Evolutionary conservation across 106 monocot genomes (phyloP), one percentile per base, ranked within the genome.

Genomic region (Acanthochlamys bracteata): DNA sequence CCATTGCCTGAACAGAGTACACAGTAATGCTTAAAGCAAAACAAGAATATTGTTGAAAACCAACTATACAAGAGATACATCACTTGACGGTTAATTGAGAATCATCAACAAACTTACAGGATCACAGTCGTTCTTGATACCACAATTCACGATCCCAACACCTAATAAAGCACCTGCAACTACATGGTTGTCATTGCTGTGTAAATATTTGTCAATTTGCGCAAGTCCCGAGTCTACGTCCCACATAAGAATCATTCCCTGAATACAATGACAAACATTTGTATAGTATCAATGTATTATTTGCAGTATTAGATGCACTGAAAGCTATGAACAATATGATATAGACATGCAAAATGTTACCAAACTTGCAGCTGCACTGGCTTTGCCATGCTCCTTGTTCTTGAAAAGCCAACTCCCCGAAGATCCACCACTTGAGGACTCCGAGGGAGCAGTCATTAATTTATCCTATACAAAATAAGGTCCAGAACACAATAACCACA

Each of bases 211-310:
- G 64, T 98, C 91, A 43, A 98, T 85, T 83, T 98, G 91, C 14
- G 92, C 55, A 40, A 98, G 78, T 14, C 96, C 96, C 55, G 83
- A 85, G 68, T 96, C 91, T 55, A 91, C 82, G 73, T 96, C 91
- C 96, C 96, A 96, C 46, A 96, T 80, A 19, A 91, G 74, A 78
- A 98, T 92, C 91, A 92, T 98, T 53, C 96, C 96, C 96, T 98
- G 59, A 49, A 65, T 42, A 49, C 27, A 40, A 14, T 42, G 64
- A 64, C 53, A 54, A 16, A 10, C 11, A 54, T 10, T 54, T 16
- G 16, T 46, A 8, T n/a, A n/a, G n/a, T n/a, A n/a, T n/a, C n/a
- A n/a, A n/a, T n/a, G n/a, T n/a, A n/a, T n/a, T n/a, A n/a, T n/a
- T n/a, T n/a, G n/a, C n/a, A n/a, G n/a, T n/a, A n/a, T n/a, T n/a